Conservation (phyloP, 306 rosid species). For the Cyamopsis tetragonoloba region DNA sequence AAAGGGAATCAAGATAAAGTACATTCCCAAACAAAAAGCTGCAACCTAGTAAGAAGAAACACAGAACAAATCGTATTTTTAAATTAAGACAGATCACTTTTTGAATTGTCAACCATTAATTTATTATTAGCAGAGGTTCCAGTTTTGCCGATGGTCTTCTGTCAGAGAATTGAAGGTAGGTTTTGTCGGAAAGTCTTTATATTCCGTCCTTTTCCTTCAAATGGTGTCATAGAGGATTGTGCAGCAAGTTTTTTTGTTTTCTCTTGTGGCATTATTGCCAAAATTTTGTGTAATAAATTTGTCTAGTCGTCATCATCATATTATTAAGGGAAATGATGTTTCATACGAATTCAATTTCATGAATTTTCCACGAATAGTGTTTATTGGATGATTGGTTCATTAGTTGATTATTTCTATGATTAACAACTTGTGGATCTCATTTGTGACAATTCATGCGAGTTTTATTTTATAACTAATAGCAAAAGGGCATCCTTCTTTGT, state of each 20-base stretch:
- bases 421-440: too few species aligned
- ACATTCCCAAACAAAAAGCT: constrained; percentile 63
- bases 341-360: too few species aligned
- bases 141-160: constrained; percentile 72
- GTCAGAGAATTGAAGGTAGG: constrained; percentile 53
- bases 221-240: constrained; percentile 37
- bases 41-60: constrained; percentile 34
- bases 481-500: background rate
- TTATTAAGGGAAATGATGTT: constrained; percentile 6
- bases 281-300: constrained; percentile 34
- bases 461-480: too few species aligned
- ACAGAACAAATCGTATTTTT: constrained; percentile 36
- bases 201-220: constrained; percentile 40
- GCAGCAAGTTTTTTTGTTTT: constrained; percentile 29
- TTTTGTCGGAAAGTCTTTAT: constrained; percentile 47
- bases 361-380: too few species aligned
- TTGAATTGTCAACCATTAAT: constrained; percentile 37
- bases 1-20: constrained; percentile 54
- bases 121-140: constrained; percentile 74
- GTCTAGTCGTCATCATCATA: too few species aligned
- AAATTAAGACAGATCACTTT: constrained; percentile 47
- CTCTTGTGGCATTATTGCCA: constrained; percentile 23
- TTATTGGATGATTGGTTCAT: too few species aligned
- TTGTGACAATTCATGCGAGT: too few species aligned
- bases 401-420: too few species aligned